Evolutionary conservation across 1,139 yeast genomes (phyloP), one percentile per base, ranked within the genome.

Genomic region (Zygoascus meyerae): DNA sequence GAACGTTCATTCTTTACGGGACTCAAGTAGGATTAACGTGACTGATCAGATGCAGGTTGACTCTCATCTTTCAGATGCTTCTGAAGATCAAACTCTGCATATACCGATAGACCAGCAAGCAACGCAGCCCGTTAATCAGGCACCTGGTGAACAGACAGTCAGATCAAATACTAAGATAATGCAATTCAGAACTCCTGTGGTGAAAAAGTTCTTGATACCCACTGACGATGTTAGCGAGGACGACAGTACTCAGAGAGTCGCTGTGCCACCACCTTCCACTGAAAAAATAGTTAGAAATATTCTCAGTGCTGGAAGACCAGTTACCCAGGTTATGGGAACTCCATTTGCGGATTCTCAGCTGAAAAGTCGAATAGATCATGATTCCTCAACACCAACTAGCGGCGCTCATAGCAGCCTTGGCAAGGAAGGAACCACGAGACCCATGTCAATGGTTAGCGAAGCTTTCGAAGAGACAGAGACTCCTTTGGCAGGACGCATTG

Each of bases 301-400:
- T 2, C 40, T 29, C 5, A 14, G 17, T n/a, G 15, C 7, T 10
- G 32, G 21, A 6, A 35, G 36, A 14, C 45, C 45, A 4, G 30
- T 42, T 1, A 42, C 45, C 9, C 45, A 42, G 31, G 45, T 42
- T 10, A 30, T 42, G 16, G 45, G 45, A 5, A 42, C 45, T n/a
- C 45, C 45, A 10, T 42, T 35, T 36, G 45, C 17, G 9, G 43
- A 40, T 28, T 32, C 16, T 30, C 11, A 15, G n/a, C 12, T 18
- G 10, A n/a, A 40, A 12, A 18, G 11, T 40, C 32, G 10, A 15
- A 21, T 26, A 4, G 37, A 18, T 3, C n/a, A 5, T 2, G 26
- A 21, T 16, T 14, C 29, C 11, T 33, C 43, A 3, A 40, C 43
- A 6, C 43, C 43, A 7, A 12, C 43, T n/a, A 12, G 37, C 5